These are phyloP conservation scores for Aspergillus aculeatinus DNA, from an alignment of 2,329 filamentous ascomycete species.

Conservation along the genomic window DNA sequence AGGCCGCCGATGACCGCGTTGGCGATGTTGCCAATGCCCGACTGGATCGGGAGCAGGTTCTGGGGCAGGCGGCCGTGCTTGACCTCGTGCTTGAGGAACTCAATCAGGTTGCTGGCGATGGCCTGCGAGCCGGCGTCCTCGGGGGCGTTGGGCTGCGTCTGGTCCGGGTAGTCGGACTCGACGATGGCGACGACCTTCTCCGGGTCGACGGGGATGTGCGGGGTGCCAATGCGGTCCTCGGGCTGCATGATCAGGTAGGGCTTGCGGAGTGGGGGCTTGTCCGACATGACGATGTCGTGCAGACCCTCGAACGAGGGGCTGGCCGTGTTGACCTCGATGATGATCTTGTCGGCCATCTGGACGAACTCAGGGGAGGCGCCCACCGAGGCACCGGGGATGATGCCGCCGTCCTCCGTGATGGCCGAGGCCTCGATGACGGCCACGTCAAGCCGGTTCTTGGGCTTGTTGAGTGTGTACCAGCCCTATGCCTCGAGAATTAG, in stretches of 20 bases:
- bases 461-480: constrained; percentile 79
- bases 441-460: constrained; percentile 73
- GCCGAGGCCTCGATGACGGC: constrained; percentile 82
- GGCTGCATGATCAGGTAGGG: constrained; percentile 82
- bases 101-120: constrained; percentile 78
- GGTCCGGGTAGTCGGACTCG: constrained; percentile 80
- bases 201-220: constrained; percentile 78
- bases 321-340: constrained; percentile 88
- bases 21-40: constrained; percentile 88
- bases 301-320: constrained; percentile 82
- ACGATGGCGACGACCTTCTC: constrained; percentile 82
- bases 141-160: constrained; percentile 70
- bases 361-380: constrained; percentile 82
- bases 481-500: constrained; percentile 48
- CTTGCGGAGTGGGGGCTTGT: constrained; percentile 75
- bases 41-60: constrained; percentile 78
- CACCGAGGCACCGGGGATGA: constrained; percentile 82
- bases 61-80: constrained; percentile 71
- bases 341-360: constrained; percentile 89
- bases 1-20: constrained; percentile 88
- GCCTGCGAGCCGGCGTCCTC: constrained; percentile 70
- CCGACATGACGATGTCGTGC: constrained; percentile 89
- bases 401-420: constrained; percentile 84
- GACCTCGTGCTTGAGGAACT: constrained; percentile 85
- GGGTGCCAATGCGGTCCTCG: constrained; percentile 81